Evolutionary conservation across 495 filamentous ascomycete species (phyloP).

Genomic region (Collariella sp.): DNA sequence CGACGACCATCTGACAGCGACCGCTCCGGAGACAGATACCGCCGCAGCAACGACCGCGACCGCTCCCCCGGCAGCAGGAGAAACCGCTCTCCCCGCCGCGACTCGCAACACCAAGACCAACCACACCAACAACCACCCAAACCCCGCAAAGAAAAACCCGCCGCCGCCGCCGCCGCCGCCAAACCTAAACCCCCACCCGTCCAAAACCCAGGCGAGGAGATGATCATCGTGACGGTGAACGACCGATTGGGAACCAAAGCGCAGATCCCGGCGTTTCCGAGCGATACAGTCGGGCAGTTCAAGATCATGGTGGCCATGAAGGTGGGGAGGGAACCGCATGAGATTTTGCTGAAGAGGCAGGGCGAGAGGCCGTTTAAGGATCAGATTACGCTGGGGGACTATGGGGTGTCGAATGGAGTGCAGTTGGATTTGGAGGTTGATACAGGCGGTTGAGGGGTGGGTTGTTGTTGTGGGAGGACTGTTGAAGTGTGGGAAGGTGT

Average conservation of each 20-base stretch:
- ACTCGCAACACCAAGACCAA: constrained; percentile 4
- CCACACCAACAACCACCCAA: constrained; percentile 26
- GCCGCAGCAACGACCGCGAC: constrained; percentile 5
- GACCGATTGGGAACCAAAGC: constrained; percentile 87
- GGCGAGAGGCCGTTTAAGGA: constrained; percentile 90
- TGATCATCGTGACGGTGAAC: constrained; percentile 90
- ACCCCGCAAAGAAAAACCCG: not conserved
- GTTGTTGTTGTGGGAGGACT: not conserved
- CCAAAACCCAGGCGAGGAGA: constrained; percentile 49
- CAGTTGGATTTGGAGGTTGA: constrained; percentile 83
- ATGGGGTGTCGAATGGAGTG: constrained; percentile 80
- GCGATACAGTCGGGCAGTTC: constrained; percentile 74
- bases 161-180: constrained; percentile 1
- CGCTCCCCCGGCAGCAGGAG: no score
- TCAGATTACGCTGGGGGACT: constrained; percentile 74
- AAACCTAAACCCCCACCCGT: constrained; percentile 18
- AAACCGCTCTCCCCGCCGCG: constrained; percentile 6
- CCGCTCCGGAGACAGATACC: constrained; percentile 7
- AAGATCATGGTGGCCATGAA: constrained; percentile 82
- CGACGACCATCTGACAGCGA: constrained; percentile 13
- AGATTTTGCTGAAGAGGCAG: constrained; percentile 86
- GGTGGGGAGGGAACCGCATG: constrained; percentile 79
- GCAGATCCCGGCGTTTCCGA: constrained; percentile 74
- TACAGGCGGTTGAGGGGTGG: constrained; percentile 54
- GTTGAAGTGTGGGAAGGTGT: no score